These are phyloP conservation scores for Apiotrichum montevideense DNA, from an alignment of 1,284 basidiomycete species.

Conservation along the genomic window DNA sequence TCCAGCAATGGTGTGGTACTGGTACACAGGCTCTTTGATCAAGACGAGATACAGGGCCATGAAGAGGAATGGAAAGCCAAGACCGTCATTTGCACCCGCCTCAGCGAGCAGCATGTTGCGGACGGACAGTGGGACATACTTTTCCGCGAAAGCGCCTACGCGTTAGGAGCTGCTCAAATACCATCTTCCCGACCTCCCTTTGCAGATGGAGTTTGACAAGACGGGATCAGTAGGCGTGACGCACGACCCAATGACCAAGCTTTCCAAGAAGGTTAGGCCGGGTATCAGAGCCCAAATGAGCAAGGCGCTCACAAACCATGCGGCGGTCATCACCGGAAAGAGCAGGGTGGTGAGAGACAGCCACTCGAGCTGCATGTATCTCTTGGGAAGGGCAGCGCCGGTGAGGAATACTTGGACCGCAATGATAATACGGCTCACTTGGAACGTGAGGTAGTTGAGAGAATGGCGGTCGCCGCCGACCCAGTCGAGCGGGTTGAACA, in stretches of 20 bases:
- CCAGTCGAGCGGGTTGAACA: constrained; percentile 30
- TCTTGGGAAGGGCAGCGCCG: constrained; percentile 84
- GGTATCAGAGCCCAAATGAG: constrained; percentile 86
- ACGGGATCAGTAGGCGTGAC: constrained; percentile 96
- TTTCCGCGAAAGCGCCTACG: constrained; percentile 40
- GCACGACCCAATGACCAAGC: constrained; percentile 82
- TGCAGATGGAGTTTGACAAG: constrained; percentile 59
- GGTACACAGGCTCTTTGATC: constrained; percentile 49
- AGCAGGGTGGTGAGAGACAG: constrained; percentile 74
- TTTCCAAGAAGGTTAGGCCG: constrained; percentile 74
- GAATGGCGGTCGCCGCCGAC: constrained; percentile 10
- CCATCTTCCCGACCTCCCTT: constrained; percentile 22
- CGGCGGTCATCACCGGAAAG: constrained; percentile 69
- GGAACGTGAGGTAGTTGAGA: constrained; percentile 50
- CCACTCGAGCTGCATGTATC: constrained; percentile 81
- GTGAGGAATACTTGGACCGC: constrained; percentile 96
- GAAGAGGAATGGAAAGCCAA: constrained; percentile 92
- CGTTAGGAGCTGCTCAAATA: background rate
- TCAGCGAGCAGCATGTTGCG: constrained; percentile 45
- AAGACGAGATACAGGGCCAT: constrained; percentile 79
- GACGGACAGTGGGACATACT: constrained; percentile 42
- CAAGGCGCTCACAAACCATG: constrained; percentile 79
- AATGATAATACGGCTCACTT: constrained; percentile 85
- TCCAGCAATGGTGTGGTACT: constrained; percentile 48
- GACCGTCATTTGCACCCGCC: constrained; percentile 58